phyloP scores from a whole-genome alignment of 805 yeast species.

The Suhomyces prunicola region DNA sequence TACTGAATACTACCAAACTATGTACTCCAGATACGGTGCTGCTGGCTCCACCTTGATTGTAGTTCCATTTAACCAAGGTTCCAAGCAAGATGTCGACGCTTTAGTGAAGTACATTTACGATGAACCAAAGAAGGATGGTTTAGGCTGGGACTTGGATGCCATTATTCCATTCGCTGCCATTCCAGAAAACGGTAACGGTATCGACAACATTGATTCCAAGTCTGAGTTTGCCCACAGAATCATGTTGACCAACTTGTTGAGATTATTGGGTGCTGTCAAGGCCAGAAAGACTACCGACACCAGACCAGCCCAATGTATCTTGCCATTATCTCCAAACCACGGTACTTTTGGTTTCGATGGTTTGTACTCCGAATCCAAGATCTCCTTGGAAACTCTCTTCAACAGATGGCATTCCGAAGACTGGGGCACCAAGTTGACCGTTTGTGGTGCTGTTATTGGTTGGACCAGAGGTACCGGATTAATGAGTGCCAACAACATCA shows the following conservation, averaged over 20 bases:
- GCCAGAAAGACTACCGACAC: slow-evolving; percentile 81
- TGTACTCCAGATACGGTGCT: slow-evolving; percentile 92
- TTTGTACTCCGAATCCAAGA: slow-evolving; percentile 94
- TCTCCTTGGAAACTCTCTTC: slow-evolving; percentile 91
- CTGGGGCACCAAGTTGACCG: slow-evolving; percentile 90
- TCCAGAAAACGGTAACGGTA: slow-evolving; percentile 97
- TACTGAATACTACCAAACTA: slow-evolving; percentile 91
- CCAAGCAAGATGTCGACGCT: slow-evolving; percentile 87
- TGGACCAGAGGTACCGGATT: slow-evolving; percentile 99
- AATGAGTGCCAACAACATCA: slow-evolving; percentile 94
- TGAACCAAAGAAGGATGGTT: slow-evolving; percentile 79
- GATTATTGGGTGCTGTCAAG: slow-evolving; percentile 90
- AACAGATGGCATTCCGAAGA: slow-evolving; percentile 99
- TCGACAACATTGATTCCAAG: slow-evolving; percentile 88
- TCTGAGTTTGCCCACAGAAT: slow-evolving; percentile 98
- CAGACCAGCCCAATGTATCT: slow-evolving; percentile 95
- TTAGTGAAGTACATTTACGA: slow-evolving; percentile 82
- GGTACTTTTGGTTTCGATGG: slow-evolving; percentile 99
- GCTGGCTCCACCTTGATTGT: slow-evolving; percentile 88
- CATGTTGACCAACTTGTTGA: slow-evolving; percentile 92
- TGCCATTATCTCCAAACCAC: slow-evolving; percentile 98
- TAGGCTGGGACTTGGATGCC: slow-evolving; percentile 97
- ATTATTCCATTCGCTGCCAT: slow-evolving; percentile 98
- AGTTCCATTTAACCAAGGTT: slow-evolving; percentile 98
- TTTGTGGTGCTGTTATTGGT: slow-evolving; percentile 98